Conservation (phyloP, 352 stramenopile genomes). For the Pythium pectinolyticum region DNA sequence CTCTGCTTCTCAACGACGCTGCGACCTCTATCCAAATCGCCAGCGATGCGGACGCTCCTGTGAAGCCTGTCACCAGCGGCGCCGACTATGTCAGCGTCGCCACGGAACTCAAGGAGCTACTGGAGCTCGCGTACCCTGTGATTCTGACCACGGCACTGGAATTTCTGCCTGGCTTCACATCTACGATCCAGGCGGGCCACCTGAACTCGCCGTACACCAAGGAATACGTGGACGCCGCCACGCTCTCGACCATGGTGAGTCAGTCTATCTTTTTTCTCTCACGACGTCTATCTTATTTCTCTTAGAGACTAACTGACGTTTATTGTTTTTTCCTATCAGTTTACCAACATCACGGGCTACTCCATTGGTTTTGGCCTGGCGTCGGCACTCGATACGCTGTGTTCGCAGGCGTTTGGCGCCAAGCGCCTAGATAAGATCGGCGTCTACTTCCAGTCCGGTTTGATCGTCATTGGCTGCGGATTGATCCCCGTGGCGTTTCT, state of each 20-base stretch:
- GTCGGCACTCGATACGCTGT: conserved; percentile 77
- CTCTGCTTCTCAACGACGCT: conserved; percentile 8
- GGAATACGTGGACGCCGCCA: conserved; percentile 67
- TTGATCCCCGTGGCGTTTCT: conserved; percentile 46
- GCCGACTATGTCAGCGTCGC: conserved; percentile 21
- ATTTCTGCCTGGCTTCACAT: conserved; percentile 55
- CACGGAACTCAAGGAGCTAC: conserved; percentile 42
- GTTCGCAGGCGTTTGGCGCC: conserved; percentile 63
- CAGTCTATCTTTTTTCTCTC: no score
- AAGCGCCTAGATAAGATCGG: conserved; percentile 60
- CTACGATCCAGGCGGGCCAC: conserved; percentile 66
- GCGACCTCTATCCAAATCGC: not conserved
- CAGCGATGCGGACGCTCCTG: not conserved
- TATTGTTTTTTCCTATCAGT: conserved; percentile 21
- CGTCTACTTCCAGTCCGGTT: conserved; percentile 65
- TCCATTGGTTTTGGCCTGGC: conserved; percentile 62
- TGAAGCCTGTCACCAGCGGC: no score
- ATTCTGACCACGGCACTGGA: conserved; percentile 49
- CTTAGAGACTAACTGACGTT: not conserved
- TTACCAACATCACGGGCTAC: conserved; percentile 66
- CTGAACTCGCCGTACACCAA: conserved; percentile 52
- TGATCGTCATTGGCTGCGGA: conserved; percentile 49
- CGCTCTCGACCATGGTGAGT: conserved; percentile 66
- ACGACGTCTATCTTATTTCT: no score
- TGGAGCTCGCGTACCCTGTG: conserved; percentile 49